Conservation (phyloP, 2,329 filamentous ascomycete species). For the Pseudogymnoascus sp. region DNA sequence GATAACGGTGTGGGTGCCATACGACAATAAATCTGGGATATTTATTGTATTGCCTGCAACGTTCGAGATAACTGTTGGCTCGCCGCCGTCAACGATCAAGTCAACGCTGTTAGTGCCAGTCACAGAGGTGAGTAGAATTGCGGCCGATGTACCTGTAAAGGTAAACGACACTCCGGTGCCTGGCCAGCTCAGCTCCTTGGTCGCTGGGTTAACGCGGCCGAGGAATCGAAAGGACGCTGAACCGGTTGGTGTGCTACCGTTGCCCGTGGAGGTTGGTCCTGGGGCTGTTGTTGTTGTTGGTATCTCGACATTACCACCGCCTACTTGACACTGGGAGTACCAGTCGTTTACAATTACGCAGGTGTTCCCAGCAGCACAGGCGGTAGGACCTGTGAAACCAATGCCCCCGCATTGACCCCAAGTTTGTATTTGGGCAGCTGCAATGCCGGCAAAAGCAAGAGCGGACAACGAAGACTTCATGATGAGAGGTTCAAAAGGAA, state of each 20-base stretch:
- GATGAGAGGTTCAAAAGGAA: background rate
- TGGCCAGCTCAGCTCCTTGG: constrained; percentile 38
- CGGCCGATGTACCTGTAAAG: constrained; percentile 29
- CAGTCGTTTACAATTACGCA: constrained; percentile 18
- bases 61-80: constrained; percentile 25
- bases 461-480: background rate
- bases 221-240: constrained; percentile 25
- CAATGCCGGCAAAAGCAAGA: background rate
- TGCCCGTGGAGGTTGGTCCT: background rate
- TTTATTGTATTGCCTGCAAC: constrained; percentile 27
- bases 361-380: constrained; percentile 22
- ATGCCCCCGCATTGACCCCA: constrained; percentile 30
- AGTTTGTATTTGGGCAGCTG: constrained; percentile 15
- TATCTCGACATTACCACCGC: background rate
- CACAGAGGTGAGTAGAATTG: constrained; percentile 28
- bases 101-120: constrained; percentile 30
- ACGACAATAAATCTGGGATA: constrained; percentile 26
- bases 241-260: background rate
- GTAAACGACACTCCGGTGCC: constrained; percentile 33
- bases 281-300: background rate
- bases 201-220: constrained; percentile 37
- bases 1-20: constrained; percentile 31
- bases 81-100: constrained; percentile 30
- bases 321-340: constrained; percentile 15
- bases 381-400: constrained; percentile 24